phyloP scores from a whole-genome alignment of 345 rosid genomes.

The Physaria fendleri region DNA sequence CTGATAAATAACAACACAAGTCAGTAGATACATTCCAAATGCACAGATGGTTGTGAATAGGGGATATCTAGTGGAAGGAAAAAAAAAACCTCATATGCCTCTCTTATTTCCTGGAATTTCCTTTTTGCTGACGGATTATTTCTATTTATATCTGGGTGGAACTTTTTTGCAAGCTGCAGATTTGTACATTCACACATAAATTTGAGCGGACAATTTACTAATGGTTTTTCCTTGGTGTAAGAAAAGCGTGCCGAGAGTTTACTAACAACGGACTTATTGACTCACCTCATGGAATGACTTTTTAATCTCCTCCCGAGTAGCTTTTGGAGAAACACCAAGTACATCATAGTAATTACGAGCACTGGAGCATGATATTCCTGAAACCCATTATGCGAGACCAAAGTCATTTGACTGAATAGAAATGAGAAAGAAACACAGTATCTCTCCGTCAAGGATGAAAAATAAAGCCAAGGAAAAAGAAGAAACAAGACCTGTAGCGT shows the following conservation, averaged over 20 bases:
- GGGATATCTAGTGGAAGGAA: not conserved
- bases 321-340: slow-evolving; percentile 71
- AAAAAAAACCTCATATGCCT: slow-evolving; percentile 67
- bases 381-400: not conserved
- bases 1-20: not conserved
- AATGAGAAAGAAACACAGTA: not conserved
- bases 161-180: slow-evolving; percentile 83
- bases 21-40: not conserved
- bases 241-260: not conserved
- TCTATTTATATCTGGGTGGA: slow-evolving; percentile 89
- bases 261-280: not conserved
- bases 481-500: slow-evolving; percentile 49
- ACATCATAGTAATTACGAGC: slow-evolving; percentile 56
- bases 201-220: not conserved
- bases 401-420: not conserved
- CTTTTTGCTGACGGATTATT: slow-evolving; percentile 78
- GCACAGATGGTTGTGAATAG: not conserved
- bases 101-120: slow-evolving; percentile 82
- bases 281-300: slow-evolving; percentile 71
- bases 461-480: not conserved
- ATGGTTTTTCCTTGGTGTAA: not conserved
- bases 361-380: slow-evolving; percentile 42
- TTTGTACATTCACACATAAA: slow-evolving; percentile 8
- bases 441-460: not conserved
- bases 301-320: slow-evolving; percentile 72